These are phyloP conservation scores for Coleophoma cylindrospora DNA, from an alignment of 2,329 filamentous ascomycete species.

Conservation along the genomic window DNA sequence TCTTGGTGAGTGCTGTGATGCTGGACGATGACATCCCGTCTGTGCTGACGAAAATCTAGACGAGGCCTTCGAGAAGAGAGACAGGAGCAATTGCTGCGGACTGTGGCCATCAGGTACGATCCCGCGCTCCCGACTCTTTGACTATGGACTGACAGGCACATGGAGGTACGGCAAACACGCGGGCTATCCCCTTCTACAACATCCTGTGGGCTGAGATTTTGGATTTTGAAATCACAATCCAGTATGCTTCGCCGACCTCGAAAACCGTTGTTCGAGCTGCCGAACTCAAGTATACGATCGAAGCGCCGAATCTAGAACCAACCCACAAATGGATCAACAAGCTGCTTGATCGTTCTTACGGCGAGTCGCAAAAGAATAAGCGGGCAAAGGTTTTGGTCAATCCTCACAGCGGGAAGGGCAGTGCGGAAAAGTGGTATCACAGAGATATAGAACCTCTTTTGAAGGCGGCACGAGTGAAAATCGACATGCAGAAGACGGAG, in stretches of 20 bases:
- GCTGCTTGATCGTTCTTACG: constrained; percentile 70
- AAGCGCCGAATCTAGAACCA: constrained; percentile 21
- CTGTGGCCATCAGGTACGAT: constrained; percentile 41
- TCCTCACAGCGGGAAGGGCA: constrained; percentile 81
- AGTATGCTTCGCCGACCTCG: constrained; percentile 60
- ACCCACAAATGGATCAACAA: constrained; percentile 51
- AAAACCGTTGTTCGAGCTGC: constrained; percentile 56
- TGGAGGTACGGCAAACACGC: constrained; percentile 24
- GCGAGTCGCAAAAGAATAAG: constrained; percentile 60
- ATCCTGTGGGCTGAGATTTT: constrained; percentile 74
- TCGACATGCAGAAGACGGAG: constrained; percentile 70
- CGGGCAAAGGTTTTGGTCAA: constrained; percentile 87
- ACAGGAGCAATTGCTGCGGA: constrained; percentile 49
- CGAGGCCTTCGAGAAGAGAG: constrained; percentile 44
- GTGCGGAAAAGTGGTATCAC: constrained; percentile 68
- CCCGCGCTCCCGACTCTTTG: constrained; percentile 6
- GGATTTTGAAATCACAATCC: constrained; percentile 59
- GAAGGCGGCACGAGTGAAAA: constrained; percentile 69
- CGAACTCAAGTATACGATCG: constrained; percentile 55
- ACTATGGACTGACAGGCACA: constrained; percentile 10
- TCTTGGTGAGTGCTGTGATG: constrained; percentile 36
- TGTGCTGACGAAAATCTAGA: constrained; percentile 31
- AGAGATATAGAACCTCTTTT: constrained; percentile 77
- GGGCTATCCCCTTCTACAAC: constrained; percentile 72
- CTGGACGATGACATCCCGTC: neutral